These are phyloP conservation scores for Ceratocystis destructans DNA, from an alignment of 2,329 filamentous ascomycete species.

Conservation along the genomic window DNA sequence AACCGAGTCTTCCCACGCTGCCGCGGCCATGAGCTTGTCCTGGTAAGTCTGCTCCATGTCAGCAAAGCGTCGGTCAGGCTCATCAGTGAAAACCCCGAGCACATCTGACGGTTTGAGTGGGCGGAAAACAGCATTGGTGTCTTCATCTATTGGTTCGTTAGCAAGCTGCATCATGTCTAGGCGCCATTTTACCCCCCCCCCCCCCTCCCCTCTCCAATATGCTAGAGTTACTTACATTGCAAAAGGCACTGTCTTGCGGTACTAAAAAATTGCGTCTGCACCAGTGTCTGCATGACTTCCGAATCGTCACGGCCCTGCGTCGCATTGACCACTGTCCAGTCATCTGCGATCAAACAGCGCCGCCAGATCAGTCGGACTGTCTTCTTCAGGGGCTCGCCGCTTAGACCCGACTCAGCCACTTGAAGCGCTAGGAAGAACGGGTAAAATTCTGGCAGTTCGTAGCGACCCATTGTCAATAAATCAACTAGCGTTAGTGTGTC, in stretches of 20 bases:
- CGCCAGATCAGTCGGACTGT: constrained; percentile 64
- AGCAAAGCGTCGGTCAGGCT: constrained; percentile 46
- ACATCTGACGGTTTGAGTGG: constrained; percentile 40
- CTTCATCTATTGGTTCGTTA: constrained; percentile 26
- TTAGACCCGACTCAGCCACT: constrained; percentile 42
- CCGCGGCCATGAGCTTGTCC: constrained; percentile 54
- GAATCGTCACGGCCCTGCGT: constrained; percentile 60
- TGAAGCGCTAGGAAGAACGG: constrained; percentile 66
- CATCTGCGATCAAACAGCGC: constrained; percentile 66
- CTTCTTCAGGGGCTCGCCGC: constrained; percentile 43
- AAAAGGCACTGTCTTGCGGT: constrained; percentile 52
- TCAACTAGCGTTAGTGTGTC: constrained; percentile 54
- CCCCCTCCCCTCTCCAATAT: no score
- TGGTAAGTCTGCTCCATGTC: constrained; percentile 49
- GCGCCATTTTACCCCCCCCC: background rate
- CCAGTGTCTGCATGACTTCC: constrained; percentile 48
- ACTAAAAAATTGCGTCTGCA: constrained; percentile 52
- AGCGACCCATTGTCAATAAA: constrained; percentile 58
- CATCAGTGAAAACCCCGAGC: constrained; percentile 46
- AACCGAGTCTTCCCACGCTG: constrained; percentile 55
- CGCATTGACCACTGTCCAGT: constrained; percentile 71
- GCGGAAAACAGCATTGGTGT: constrained; percentile 31
- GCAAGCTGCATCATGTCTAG: constrained; percentile 24
- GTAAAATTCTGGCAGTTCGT: constrained; percentile 23
- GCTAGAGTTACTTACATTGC: constrained; percentile 42